Evolutionary conservation across 768 basidiomycete species (phyloP), one percentile per base, ranked within the genome.

Genomic region (Lactarius akahatsu): DNA sequence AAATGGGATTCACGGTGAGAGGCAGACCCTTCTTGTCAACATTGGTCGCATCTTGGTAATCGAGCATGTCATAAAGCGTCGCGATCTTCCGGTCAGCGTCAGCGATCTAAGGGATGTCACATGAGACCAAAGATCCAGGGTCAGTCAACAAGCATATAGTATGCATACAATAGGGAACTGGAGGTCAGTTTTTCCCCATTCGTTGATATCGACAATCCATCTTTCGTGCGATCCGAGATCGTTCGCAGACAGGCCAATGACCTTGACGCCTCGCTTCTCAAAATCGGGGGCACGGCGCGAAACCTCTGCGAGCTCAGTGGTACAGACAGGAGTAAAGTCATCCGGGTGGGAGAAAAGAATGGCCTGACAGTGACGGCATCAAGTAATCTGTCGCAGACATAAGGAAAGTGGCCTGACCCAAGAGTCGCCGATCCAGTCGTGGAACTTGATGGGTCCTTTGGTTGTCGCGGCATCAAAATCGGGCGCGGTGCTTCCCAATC

Each of bases 221-320:
- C 83, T 82, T 70, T 88, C 77, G 80, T 99, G 97, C 47, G 90
- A 88, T 10, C 87, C 78, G 69, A 98, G 86, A 73, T 82, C 85
- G 78, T 98, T 98, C 75, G 96, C 95, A 52, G 92, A 94, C 66
- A 98, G 86, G 47, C 94, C 94, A 69, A 96, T 94, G 68, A 96
- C 83, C 80, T 98, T 98, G 74, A 98, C 94, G 71, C 87, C 86
- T 68, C 97, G 90, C 74, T 88, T 86, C 59, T 79, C 82, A 76
- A 98, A 99, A 77, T 98, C 96, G 18, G 81, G 80, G 15, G 86
- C 83, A 66, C 92, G 91, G 69, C 93, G 89, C 59, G 97, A 90
- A 54, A 97, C 95, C 76, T 97, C 96, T 59, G 93, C 95, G 43
- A 98, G 89, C 80, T 98, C 97, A 62, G 97, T 99, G 57, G 97